Base-by-base conservation (phyloP, 768 basidiomycete species). In the Leccinellum luteum region DNA sequence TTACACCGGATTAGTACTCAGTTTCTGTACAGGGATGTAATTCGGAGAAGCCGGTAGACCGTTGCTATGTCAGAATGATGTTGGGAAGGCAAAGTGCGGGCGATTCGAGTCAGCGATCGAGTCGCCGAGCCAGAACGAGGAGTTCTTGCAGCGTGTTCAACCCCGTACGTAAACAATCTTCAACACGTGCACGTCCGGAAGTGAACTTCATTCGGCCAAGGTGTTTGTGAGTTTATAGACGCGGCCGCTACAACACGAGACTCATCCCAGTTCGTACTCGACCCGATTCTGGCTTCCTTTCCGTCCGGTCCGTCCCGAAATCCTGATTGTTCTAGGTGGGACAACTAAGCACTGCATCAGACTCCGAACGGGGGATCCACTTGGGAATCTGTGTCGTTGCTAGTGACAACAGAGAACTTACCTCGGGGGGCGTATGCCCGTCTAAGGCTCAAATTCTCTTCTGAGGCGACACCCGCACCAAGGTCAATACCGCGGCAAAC, bases 101-200 rank as follows among this genome's bases (percentile, higher is more conserved):
- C 60, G 63, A 61, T 70, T 65, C 48, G 59, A 60, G 69, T 66
- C 60, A 62, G 52, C 58, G 67, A 69, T 69, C 63, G 66, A 58
- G 58, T 65, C 57, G 30, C 67, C 62, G 66, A 58, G 58, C 67
- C 62, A 69, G 63, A 66, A 66, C 51, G 48, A 57, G 68, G 45
- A 54, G 47, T 56, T 51, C 58, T 57, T 35, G 60, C 69, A 65
- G 53, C 68, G 62, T 69, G 69, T 49, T 44, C 57, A 58, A 43
- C 49, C 30, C 27, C 30, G 54, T 57, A 71, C 69, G 69, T 70
- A 70, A 70, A 70, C 25, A 31, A 47, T 51, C 55, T 44, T 53
- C 52, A 48, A 60, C 65, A 71, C 67, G 69, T 71, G 69, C 25
- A 59, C 43, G 19, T 58, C 52, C 62, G 63, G 64, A 70, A 63